These are phyloP conservation scores for Schoenoplectus tabernaemontani DNA, from an alignment of 202 grass and related monocot species.

Conservation along the genomic window DNA sequence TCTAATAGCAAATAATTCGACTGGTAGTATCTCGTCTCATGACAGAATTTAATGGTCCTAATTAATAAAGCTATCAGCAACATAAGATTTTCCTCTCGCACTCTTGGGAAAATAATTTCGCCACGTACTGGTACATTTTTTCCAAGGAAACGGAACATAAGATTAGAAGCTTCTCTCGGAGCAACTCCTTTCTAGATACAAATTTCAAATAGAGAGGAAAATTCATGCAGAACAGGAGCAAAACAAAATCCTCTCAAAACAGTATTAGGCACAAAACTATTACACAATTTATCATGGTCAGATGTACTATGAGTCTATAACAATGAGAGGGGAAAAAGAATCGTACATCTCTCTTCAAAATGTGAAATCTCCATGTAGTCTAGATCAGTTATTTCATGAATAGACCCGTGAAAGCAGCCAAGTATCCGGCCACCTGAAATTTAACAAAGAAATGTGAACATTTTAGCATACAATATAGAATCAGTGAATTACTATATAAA, in stretches of 20 bases:
- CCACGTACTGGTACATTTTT: neutral
- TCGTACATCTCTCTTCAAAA: neutral
- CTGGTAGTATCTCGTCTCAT: too few species aligned
- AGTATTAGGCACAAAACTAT: neutral
- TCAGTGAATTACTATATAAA: neutral
- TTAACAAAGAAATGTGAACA: neutral
- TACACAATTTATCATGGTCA: neutral
- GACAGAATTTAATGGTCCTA: too few species aligned
- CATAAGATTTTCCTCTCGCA: neutral
- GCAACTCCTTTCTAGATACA: neutral
- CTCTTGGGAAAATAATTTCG: neutral
- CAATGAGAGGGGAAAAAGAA: neutral
- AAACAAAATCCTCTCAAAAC: neutral
- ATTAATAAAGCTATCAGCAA: too few species aligned
- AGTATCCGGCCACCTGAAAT: slow-evolving; percentile 74
- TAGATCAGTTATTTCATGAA: slow-evolving; percentile 35
- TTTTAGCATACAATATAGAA: too few species aligned
- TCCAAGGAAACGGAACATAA: neutral
- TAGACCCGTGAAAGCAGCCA: slow-evolving; percentile 35
- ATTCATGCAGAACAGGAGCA: neutral
- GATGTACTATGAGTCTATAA: neutral
- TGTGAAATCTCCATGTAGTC: slow-evolving; percentile 7
- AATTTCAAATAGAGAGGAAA: neutral
- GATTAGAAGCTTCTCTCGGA: too few species aligned
- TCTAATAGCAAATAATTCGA: too few species aligned